Base-by-base conservation (phyloP, 129 eudicot species). In the Dittrichia graveolens region DNA sequence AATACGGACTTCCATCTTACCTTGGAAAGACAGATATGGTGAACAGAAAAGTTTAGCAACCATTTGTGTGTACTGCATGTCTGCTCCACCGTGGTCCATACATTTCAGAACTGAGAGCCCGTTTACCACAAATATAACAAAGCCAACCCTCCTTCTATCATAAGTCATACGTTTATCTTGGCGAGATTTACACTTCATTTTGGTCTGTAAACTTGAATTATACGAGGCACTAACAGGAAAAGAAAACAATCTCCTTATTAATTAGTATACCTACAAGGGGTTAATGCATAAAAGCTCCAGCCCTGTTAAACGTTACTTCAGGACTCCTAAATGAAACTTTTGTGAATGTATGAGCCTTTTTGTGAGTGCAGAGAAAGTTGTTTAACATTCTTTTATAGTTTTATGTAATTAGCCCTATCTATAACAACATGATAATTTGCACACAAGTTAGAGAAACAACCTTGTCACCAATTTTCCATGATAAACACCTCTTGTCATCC, bases 401-500 rank as follows among this genome's bases (percentile, higher is more conserved):
- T 24, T 24, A 24, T 24, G 31, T 24, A 24, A 24, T 24, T 24
- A 24, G 0, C 31, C 31, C 31, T 24, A 24, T 24, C 24, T 5
- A 50, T 39, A 31, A n/a, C 14, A 37, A 49, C 35, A 45, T 45
- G 24, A 31, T 45, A 53, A 58, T 12, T 14, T 19, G 5, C 37
- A 43, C 14, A 13, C 15, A 15, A 57, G 31, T 59, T 66, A 58
- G 10, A 62, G 53, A 19, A 46, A 46, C 10, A 11, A 87, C 96
- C 92, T 89, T 41, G 46, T 55, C 49, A 79, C 80, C 5, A 74
- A 80, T 77, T 92, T 85, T 24, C 96, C 91, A 78, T 85, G 85
- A 34, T 84, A 74, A 45, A 92, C 90, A 11, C 98, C 96, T 57
- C 61, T 84, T 45, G 82, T 89, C 95, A 89, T 89, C 95, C 95